Percentiles rank a stretch among this genome's conserved stretches.
Evolutionary conservation across 257 asterid genomes (phyloP).

Genomic region (Penstemon eatonii): DNA sequence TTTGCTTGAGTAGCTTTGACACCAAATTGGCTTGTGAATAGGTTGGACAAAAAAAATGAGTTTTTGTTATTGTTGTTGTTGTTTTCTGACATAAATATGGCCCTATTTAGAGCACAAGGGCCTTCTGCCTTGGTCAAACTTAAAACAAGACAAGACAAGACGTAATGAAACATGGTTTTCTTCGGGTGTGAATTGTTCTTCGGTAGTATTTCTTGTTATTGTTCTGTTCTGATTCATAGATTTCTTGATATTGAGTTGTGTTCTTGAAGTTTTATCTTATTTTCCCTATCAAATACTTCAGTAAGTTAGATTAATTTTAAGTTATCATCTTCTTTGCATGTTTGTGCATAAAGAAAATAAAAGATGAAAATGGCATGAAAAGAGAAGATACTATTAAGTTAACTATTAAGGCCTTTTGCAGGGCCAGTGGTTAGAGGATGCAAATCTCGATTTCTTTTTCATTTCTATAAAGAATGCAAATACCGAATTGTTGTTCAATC

Average conservation of each 20-base stretch:
- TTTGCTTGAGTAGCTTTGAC: slow-evolving; percentile 79
- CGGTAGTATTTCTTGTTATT: neutral
- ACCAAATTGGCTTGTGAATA: slow-evolving; percentile 78
- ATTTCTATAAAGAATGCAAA: no score
- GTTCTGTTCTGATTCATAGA: no score
- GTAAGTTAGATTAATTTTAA: no score
- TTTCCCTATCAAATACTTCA: neutral
- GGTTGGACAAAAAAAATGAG: slow-evolving; percentile 7
- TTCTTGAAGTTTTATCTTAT: neutral
- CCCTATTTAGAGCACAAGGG: neutral
- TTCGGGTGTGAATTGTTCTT: neutral
- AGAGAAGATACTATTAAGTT: no score
- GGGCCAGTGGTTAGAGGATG: no score
- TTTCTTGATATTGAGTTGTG: no score
- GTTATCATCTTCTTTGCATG: no score
- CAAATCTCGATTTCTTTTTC: no score
- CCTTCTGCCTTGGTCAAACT: neutral
- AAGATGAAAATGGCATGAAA: no score
- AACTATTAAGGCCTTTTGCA: no score
- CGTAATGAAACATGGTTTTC: slow-evolving; percentile 1
- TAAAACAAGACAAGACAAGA: neutral
- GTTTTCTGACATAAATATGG: neutral
- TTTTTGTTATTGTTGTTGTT: neutral
- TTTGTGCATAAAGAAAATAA: no score
- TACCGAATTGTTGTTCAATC: neutral